Percentiles rank a stretch among this genome's conserved stretches.
Evolutionary conservation across 768 basidiomycete species (phyloP).

Genomic region (Artomyces pyxidatus): DNA sequence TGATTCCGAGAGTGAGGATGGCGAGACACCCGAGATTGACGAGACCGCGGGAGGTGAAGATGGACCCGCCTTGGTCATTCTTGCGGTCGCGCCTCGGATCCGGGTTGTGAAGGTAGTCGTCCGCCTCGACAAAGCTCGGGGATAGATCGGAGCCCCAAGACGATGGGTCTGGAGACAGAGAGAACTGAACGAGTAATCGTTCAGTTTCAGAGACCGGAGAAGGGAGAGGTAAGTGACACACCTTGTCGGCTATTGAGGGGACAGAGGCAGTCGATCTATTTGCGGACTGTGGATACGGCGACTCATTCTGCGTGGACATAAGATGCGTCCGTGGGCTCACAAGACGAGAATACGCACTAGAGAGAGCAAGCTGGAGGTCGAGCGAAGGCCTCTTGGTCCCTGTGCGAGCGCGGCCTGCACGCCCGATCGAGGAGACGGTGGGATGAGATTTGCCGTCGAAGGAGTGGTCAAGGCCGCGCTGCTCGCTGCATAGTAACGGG

Average conservation of each 20-base stretch:
- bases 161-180: conserved; percentile 23
- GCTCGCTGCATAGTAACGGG: conserved; percentile 31
- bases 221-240: conserved; percentile 1
- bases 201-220: neutral
- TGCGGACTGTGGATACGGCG: conserved; percentile 13
- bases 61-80: conserved; percentile 27
- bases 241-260: conserved; percentile 24
- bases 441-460: conserved; percentile 47
- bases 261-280: conserved; percentile 6
- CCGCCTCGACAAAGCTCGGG: conserved; percentile 16
- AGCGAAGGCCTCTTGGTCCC: conserved; percentile 29
- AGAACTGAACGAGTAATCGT: too few relatives aligned
- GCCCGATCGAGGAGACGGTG: conserved; percentile 23
- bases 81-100: conserved; percentile 24
- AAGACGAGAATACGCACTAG: conserved; percentile 27
- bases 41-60: conserved; percentile 31
- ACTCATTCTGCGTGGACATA: conserved; percentile 14
- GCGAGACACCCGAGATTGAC: conserved; percentile 30
- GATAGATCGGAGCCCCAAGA: conserved; percentile 20
- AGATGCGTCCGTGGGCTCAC: neutral
- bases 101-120: conserved; percentile 26
- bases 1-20: conserved; percentile 1
- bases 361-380: conserved; percentile 31
- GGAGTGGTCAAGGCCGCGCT: conserved; percentile 34
- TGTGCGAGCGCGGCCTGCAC: conserved; percentile 38